Base-by-base conservation (phyloP, 176 grass and related monocot species). In the Hyparrhenia diplandra region DNA sequence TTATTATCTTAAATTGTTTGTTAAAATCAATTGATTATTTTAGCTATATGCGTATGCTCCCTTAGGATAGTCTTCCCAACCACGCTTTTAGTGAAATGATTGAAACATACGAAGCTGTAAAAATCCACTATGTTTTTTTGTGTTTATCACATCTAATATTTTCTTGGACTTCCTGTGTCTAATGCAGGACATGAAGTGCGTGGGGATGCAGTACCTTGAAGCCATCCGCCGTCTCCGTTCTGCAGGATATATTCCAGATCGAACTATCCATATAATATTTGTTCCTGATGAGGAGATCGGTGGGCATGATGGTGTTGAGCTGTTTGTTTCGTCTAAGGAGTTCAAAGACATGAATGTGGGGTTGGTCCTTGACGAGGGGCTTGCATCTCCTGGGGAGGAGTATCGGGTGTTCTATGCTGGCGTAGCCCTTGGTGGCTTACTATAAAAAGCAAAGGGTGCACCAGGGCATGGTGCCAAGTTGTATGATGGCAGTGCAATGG, bases 171-270 rank as follows among this genome's bases (percentile, higher is more conserved):
- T 83, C 37, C 1, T 29, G 20, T 83, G 32, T 55, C 49, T 76
- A 17, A 42, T 84, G 52, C 58, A 95, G 92, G 95, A 98, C 74
- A 98, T 95, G 95, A 98, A 98, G 83, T 98, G 95, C 34, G 95
- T 98, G 27, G 95, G 95, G 25, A 91, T 98, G 84, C 95, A 98
- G 85, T 98, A 98, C 72, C 86, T 98, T 46, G 95, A 98, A 81
- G 95, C 95, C n/a, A 76, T 98, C n/a, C 88, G 82, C 6, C 84
- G 51, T 71, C 90, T 98, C 27, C 81, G 71, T 70, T 35, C 80
- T 47, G 74, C 60, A 11, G 88, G 84, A 14, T 98, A 88, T 74
- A 60, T 63, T 40, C 95, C 92, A 32, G 92, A 98, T 28, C 86
- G 92, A 49, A 90, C 81, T n/a, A 76, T 98, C 61, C 93, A 98